A percentile compares a stretch with the other conserved stretches of the same genome.
phyloP scores from a whole-genome alignment of 1,284 basidiomycete species.

The Sanghuangporus weigelae region DNA sequence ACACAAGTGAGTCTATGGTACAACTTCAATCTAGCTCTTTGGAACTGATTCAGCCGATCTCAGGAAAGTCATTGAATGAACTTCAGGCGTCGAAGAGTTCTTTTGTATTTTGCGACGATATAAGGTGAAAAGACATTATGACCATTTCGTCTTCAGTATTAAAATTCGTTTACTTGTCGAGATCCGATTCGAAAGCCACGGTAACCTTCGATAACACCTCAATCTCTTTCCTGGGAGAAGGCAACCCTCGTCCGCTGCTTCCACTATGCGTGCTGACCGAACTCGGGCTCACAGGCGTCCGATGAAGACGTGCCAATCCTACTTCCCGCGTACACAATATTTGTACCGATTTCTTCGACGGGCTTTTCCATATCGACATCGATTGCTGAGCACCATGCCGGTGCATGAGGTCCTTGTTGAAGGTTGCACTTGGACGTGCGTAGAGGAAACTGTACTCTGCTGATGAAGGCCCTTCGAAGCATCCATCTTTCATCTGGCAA shows the following conservation, averaged over 20 bases:
- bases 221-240: constrained; percentile 4
- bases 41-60: no score
- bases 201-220: constrained; percentile 10
- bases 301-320: background rate
- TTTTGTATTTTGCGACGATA: no score
- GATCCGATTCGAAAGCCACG: constrained; percentile 13
- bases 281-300: background rate
- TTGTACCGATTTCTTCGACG: constrained; percentile 2
- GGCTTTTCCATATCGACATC: constrained; percentile 3
- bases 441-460: constrained; percentile 11
- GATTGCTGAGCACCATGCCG: background rate
- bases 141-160: background rate
- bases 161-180: constrained; percentile 6
- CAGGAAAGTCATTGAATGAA: no score
- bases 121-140: no score
- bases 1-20: no score
- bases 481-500: background rate
- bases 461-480: background rate
- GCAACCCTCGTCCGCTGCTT: background rate
- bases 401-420: constrained; percentile 16
- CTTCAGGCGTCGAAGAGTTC: no score
- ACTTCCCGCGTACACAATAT: constrained; percentile 13
- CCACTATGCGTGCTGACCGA: background rate
- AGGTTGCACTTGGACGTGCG: constrained; percentile 7
- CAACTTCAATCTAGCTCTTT: no score